These are phyloP conservation scores for Phytophthora niederhauseri DNA, from an alignment of 352 stramenopile species.

Conservation along the genomic window DNA sequence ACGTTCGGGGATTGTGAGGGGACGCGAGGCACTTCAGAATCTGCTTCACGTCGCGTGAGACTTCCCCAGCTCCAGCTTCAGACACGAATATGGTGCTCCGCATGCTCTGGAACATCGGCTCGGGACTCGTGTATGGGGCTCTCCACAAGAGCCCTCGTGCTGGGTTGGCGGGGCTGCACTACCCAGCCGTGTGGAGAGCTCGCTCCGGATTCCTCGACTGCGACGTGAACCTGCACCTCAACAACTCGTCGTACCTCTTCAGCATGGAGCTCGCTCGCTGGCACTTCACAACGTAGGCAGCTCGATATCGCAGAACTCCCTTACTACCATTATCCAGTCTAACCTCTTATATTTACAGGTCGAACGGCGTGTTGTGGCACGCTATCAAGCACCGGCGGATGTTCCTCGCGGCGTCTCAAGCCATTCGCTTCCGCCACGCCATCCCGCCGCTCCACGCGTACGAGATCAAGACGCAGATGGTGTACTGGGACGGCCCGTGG, in stretches of 20 bases:
- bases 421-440: constrained; percentile 57
- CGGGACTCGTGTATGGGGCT: constrained; percentile 58
- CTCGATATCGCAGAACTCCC: neutral
- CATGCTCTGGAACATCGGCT: constrained; percentile 77
- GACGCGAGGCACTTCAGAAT: constrained; percentile 21
- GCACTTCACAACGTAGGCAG: constrained; percentile 75
- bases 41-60: constrained; percentile 11
- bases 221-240: constrained; percentile 87
- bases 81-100: constrained; percentile 57
- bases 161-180: constrained; percentile 59
- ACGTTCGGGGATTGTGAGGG: constrained; percentile 6
- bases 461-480: constrained; percentile 55
- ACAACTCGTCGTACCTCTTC: constrained; percentile 88
- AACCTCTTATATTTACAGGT: constrained; percentile 11
- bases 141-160: constrained; percentile 56
- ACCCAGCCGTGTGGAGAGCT: constrained; percentile 76
- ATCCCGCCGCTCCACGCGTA: constrained; percentile 60
- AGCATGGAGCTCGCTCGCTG: constrained; percentile 89
- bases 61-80: neutral
- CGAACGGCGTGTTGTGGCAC: constrained; percentile 56
- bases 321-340: neutral
- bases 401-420: constrained; percentile 68
- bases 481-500: constrained; percentile 61
- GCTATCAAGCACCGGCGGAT: constrained; percentile 63
- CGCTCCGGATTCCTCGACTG: constrained; percentile 80